phyloP scores from a whole-genome alignment of 768 basidiomycete genomes.

The Tricholoma sp. region DNA sequence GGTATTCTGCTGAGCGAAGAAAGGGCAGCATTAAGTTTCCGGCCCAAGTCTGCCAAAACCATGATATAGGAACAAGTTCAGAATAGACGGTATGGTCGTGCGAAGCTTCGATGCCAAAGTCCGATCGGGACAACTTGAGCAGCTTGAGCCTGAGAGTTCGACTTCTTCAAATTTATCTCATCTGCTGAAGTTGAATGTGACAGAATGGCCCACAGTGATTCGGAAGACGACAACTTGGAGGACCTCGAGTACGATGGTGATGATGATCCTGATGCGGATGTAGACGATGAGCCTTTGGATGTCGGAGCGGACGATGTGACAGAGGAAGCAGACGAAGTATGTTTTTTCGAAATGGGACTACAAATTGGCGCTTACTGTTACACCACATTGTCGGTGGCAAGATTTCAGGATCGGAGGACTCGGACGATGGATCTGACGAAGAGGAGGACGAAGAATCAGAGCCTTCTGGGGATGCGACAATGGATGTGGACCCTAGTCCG shows the following conservation, averaged over 20 bases:
- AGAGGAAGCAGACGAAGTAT: slow-evolving; percentile 66
- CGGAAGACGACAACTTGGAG: slow-evolving; percentile 59
- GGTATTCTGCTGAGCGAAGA: slow-evolving; percentile 83
- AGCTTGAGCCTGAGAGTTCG: too few relatives aligned
- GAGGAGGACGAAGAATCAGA: slow-evolving; percentile 50
- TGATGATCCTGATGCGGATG: slow-evolving; percentile 41
- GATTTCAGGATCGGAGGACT: slow-evolving; percentile 59
- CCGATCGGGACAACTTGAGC: too few relatives aligned
- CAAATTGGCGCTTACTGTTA: slow-evolving; percentile 4
- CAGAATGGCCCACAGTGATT: slow-evolving; percentile 51
- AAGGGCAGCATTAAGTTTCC: slow-evolving; percentile 89
- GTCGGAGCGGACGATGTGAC: slow-evolving; percentile 53
- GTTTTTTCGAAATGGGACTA: slow-evolving; percentile 21
- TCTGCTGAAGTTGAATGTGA: not conserved
- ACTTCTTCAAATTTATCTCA: not conserved
- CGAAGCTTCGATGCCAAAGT: slow-evolving; percentile 6
- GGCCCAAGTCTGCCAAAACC: slow-evolving; percentile 95
- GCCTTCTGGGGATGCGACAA: slow-evolving; percentile 20
- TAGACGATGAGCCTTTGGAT: slow-evolving; percentile 45
- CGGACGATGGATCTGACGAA: slow-evolving; percentile 46
- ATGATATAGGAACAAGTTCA: slow-evolving; percentile 39
- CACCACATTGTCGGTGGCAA: slow-evolving; percentile 19
- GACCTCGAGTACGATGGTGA: slow-evolving; percentile 54
- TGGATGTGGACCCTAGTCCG: slow-evolving; percentile 20
- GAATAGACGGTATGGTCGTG: slow-evolving; percentile 8